Base-by-base conservation (phyloP, 768 basidiomycete species). In the Auricularia heimuer region DNA sequence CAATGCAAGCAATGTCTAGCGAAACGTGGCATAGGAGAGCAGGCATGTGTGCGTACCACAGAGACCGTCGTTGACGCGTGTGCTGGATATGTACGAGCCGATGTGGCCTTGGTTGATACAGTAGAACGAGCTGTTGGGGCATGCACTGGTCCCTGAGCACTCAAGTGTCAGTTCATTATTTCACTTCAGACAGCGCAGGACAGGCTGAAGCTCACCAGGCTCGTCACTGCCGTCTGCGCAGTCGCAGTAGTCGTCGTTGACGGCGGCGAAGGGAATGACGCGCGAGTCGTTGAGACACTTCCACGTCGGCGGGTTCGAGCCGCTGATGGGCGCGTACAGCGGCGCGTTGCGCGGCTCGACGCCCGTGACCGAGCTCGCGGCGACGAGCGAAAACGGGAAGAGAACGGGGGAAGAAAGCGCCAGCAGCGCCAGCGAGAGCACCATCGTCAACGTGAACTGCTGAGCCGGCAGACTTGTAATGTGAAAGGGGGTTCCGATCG, bases 181-280 rank as follows among this genome's bases (percentile, higher is more conserved):
- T n/a, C 36, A 61, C 24, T 21, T 29, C 29, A 29, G 29, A 3
- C 2, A 29, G 29, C 18, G 16, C 34, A 51, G 7, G 11, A 42
- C 14, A 3, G 37, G 18, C 0, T n/a, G 44, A 34, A 6, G 62
- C 18, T 61, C 34, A 88, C 94, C 94, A 74, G 94, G 94, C 73
- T 98, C 94, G 68, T 98, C 94, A 68, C 90, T 94, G n/a, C 94
- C 94, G 71, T 97, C 94, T 36, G 81, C 80, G 72, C 94, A 98
- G 77, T 98, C 94, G 72, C 94, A 98, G 70, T 87, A 93, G 75
- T 98, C 94, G 72, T 98, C 92, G 73, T 98, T 97, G 33, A 97
- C 86, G 21, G 89, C 85, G 39, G 78, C 75, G 86, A 87, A 93
- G 2, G 87, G 77, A 68, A 98, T 92, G 67, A 84, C 81, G 71